These are phyloP conservation scores for Cudoniella acicularis DNA, from an alignment of 495 filamentous ascomycete genomes.

Conservation along the genomic window DNA sequence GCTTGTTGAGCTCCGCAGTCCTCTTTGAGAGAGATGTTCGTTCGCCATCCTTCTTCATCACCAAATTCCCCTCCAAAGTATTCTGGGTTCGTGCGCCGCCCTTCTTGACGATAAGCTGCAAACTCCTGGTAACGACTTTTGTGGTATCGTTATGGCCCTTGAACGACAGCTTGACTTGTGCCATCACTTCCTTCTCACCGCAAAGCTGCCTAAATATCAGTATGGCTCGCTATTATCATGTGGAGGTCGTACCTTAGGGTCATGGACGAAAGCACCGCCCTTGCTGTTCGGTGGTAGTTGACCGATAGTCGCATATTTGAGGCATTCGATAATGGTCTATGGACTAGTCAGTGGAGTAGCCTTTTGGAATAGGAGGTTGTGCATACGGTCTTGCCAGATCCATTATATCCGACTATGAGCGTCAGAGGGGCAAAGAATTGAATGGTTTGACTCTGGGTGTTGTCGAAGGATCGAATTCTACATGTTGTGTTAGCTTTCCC, in stretches of 20 bases:
- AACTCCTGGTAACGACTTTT: conserved; percentile 74
- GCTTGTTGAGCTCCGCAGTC: conserved; percentile 72
- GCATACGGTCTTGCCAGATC: conserved; percentile 83
- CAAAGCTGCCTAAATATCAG: conserved; percentile 51
- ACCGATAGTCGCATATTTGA: conserved; percentile 96
- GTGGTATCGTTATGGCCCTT: conserved; percentile 66
- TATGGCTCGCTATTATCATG: not conserved
- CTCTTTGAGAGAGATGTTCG: conserved; percentile 69
- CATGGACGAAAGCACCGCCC: conserved; percentile 93
- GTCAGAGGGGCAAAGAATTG: conserved; percentile 87
- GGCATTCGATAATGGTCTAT: conserved; percentile 94
- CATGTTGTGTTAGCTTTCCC: not conserved
- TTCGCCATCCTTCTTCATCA: conserved; percentile 79
- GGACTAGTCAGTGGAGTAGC: conserved; percentile 7
- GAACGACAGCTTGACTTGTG: conserved; percentile 89
- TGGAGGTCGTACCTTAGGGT: conserved; percentile 63
- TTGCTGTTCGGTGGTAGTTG: conserved; percentile 91
- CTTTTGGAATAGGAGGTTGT: conserved; percentile 10
- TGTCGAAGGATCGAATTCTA: conserved; percentile 90
- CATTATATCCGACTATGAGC: conserved; percentile 94
- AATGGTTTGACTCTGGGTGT: conserved; percentile 66
- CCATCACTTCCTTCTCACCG: conserved; percentile 85
- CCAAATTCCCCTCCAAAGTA: conserved; percentile 73
- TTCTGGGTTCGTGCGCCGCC: conserved; percentile 64
- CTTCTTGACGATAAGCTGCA: conserved; percentile 87